Evolutionary conservation across 352 stramenopile species (phyloP), one percentile per base, ranked within the genome.

Genomic region (Pythium scleroteichum): DNA sequence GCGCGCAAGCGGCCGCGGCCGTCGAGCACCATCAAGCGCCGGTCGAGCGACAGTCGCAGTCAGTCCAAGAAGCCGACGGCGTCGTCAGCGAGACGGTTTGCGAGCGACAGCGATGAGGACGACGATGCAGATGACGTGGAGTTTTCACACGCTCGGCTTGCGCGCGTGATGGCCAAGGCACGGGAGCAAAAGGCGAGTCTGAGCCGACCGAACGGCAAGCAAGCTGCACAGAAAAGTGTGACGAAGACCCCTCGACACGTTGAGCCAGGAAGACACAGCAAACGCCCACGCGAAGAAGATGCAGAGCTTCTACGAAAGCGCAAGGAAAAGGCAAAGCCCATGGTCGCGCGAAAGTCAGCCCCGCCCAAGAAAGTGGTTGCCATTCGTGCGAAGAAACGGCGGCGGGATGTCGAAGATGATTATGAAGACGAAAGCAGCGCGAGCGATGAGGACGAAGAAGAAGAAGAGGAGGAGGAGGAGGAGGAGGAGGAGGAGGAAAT

Each of bases 261-360:
- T 10, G 29, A 35, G 10, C 10, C 29, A 10, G 29, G 5, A 10
- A 35, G 29, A 35, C 5, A 5, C 5, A 35, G 10, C 29, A 35
- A 35, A 10, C 29, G 29, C 5, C 29, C 29, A 10, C 29, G 29
- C 29, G 29, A 35, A 10, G 10, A 35, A 10, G 29, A 35, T 35
- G 10, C 10, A 35, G 29, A 35, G 29, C 29, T 35, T 10, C 5
- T 10, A 35, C 29, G 29, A 35, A 35, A 35, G 29, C 29, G 10
- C 5, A 35, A 35, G 29, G 29, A 35, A 10, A 35, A 35, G 29
- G 29, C 29, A 35, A 35, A 24, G 41, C 59, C 59, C 23, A 39
- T 55, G 12, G 41, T 38, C 2, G 59, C 59, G 29, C 52, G 59
- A 4, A 66, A 66, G 16, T 66, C 49, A 9, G 59, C 44, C 7